These are phyloP conservation scores for Picea mariana DNA, from an alignment of 83 land plant species.

Conservation along the genomic window DNA sequence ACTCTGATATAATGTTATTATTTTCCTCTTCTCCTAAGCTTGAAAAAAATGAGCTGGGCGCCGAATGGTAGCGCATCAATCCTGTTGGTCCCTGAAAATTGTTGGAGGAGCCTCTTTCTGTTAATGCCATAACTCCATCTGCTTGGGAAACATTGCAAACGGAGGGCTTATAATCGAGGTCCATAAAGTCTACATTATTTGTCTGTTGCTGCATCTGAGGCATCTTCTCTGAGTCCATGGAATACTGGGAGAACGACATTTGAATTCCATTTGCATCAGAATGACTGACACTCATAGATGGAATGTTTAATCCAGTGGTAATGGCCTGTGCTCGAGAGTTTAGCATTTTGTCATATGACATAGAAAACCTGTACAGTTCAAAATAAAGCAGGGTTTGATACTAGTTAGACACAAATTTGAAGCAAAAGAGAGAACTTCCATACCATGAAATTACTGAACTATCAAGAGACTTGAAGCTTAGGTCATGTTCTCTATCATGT, in stretches of 20 bases:
- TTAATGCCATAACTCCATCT: not conserved
- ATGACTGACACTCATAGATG: not conserved
- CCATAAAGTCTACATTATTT: constrained; percentile 10
- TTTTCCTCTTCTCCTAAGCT: constrained; percentile 28
- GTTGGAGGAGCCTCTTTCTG: constrained; percentile 1
- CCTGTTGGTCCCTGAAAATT: constrained; percentile 26
- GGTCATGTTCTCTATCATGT: not conserved
- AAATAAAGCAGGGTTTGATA: not conserved
- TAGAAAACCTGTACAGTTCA: not conserved
- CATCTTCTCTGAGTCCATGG: constrained; percentile 7
- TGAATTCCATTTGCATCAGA: constrained; percentile 5
- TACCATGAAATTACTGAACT: not conserved
- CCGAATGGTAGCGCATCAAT: constrained; percentile 53
- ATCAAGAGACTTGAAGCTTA: not conserved
- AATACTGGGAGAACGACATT: constrained; percentile 1
- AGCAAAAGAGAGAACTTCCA: not conserved
- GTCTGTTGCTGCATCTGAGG: constrained; percentile 9
- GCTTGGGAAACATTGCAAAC: constrained; percentile 5
- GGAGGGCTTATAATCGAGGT: constrained; percentile 7
- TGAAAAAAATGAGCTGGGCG: constrained; percentile 48
- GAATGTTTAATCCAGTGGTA: not conserved
- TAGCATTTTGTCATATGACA: not conserved
- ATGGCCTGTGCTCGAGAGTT: not conserved
- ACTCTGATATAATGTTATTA: constrained; percentile 1
- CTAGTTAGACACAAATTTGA: not conserved